Evolutionary conservation across 2,329 filamentous ascomycete species (phyloP), one percentile per base, ranked within the genome.

Genomic region (Diplocarpon mali): DNA sequence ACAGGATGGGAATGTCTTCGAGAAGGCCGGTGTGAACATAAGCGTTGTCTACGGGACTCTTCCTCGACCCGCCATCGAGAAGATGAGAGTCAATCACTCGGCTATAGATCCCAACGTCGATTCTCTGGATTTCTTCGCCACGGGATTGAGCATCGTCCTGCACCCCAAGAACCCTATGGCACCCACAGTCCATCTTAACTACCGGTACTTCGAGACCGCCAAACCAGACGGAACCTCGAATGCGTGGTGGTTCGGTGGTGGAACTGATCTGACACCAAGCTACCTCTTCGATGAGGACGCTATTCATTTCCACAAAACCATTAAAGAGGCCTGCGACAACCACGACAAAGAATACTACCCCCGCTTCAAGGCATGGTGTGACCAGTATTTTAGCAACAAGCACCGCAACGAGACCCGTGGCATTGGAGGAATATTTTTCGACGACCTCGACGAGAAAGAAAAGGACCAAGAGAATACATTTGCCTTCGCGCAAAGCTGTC

Each of bases 211-310:
- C 61, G 92, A 98, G 70, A 98, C 92, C 1, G 84, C 85, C 49
- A 84, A 90, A 57, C 76, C 83, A 8, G 83, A 90, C 57, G 87
- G 85, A 35, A 83, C 73, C 53, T 81, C 73, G 42, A 87, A 90
- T 53, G 83, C 88, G 7, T 98, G 92, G 90, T 98, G 92, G 92
- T 98, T 95, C 59, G 92, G 92, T 52, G 92, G 92, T 40, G 92
- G 92, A 45, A 89, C 86, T 42, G 92, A 98, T 65, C 67, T 98
- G 55, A 98, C 92, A 11, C 92, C 92, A 0, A 80, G 76, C 32
- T 98, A 96, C 63, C 76, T 98, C 28, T 96, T 95, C 66, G 90
- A 95, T 57, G 92, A 98, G 64, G 92, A 98, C 64, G 90, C 86
- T 31, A 85, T 93, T 46, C 90, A 95, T 65, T 98, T 98, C 75